Base-by-base conservation (phyloP, 2,329 filamentous ascomycete species). In the Didymella lethalis region DNA sequence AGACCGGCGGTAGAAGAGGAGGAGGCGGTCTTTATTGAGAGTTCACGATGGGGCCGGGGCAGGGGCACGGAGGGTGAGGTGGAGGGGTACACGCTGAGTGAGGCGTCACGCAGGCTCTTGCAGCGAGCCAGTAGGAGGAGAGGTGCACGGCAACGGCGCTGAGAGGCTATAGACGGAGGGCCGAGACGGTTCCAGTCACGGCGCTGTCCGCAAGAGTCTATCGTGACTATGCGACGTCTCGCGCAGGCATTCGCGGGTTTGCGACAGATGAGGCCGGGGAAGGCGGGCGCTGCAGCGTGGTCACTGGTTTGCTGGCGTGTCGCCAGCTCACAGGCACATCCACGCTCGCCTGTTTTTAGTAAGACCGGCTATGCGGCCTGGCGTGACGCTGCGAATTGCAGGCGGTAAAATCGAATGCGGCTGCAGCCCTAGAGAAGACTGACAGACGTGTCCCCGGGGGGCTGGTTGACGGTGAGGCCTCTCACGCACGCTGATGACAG, bases 331-430 rank as follows among this genome's bases (percentile, higher is more conserved):
- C 67, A 69, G 67, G 67, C 50, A 62, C 60, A 61, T 62, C 59
- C 59, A 57, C 57, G 59, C 61, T 50, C 59, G 55, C 50, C 38
- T 57, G 23, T 54, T 60, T 64, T 54, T 40, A 59, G 54, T 58
- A 59, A 63, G 66, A 66, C 70, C 70, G 68, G 59, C 41, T 67
- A 73, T 71, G 72, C 72, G 67, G 68, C 57, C 74, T 20, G 67
- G 73, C 74, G 71, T 73, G 64, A 71, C 73, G 73, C 72, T 8
- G 56, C 56, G 56, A 59, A 59, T 59, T 11, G 56, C 56, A 50
- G 50, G 56, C 56, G 50, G 46, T 12, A 54, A 50, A 32, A 18
- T 32, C 48, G 60, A 52, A 44, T 62, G 53, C 56, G 57, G 56
- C 66, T 69, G 71, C 71, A 70, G 62, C 65, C 51, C 52, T 59